Percentiles rank a stretch among this genome's conserved stretches.
Evolutionary conservation across 2,329 filamentous ascomycete genomes (phyloP).

Genomic region (Aureobasidium sp.): DNA sequence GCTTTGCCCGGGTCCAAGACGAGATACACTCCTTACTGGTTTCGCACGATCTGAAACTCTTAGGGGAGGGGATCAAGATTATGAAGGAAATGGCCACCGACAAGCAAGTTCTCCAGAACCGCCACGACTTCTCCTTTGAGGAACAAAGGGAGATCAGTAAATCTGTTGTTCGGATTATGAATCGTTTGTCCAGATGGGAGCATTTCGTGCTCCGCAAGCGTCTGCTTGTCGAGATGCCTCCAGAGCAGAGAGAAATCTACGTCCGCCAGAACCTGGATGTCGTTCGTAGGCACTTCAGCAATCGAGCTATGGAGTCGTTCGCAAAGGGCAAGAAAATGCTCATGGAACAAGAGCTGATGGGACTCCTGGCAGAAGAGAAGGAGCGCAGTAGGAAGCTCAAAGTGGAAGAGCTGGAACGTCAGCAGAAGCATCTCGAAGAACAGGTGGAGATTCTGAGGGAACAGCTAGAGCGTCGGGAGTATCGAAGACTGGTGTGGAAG

Average conservation of each 20-base stretch:
- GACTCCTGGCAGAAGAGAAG: background rate
- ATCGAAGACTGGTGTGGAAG: background rate
- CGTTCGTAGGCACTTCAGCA: background rate
- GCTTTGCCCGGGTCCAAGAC: background rate
- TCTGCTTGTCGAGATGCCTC: background rate
- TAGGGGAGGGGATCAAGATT: background rate
- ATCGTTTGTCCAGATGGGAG: background rate
- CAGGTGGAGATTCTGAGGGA: background rate
- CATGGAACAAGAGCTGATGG: background rate
- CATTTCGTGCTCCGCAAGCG: background rate
- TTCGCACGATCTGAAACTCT: background rate
- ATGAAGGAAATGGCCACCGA: slow-evolving; percentile 4
- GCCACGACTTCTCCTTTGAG: background rate
- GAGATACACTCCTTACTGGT: background rate
- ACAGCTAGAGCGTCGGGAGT: background rate
- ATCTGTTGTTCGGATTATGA: background rate
- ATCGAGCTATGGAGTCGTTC: background rate
- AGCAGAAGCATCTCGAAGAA: background rate
- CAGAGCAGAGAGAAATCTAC: background rate
- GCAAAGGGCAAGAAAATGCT: background rate
- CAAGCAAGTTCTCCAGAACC: background rate
- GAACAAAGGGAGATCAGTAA: background rate
- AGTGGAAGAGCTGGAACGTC: background rate
- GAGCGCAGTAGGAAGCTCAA: background rate
- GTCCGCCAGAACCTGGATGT: background rate